These are phyloP conservation scores for Pyricularia sp. DNA, from an alignment of 2,329 filamentous ascomycete species.

Conservation along the genomic window DNA sequence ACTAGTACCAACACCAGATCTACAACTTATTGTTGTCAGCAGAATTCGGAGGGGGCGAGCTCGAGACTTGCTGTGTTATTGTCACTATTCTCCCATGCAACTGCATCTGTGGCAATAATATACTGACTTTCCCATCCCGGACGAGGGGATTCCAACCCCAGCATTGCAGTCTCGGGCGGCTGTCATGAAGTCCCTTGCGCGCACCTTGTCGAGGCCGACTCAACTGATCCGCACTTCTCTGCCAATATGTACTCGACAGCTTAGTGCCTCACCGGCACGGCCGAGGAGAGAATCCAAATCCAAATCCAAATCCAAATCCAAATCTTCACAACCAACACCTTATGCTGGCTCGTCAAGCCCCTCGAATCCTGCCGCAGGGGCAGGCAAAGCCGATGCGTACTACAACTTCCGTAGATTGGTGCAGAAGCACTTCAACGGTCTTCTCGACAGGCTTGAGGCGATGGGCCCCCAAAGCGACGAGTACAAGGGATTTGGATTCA, in stretches of 20 bases:
- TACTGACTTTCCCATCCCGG: not conserved
- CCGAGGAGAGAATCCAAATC: not conserved
- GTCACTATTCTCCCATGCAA: not conserved
- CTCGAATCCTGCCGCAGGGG: not conserved
- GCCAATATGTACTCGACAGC: not conserved
- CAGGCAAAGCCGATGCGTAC: conserved; percentile 12
- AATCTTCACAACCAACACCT: not conserved
- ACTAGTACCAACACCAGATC: not conserved
- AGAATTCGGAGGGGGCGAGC: not conserved
- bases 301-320: not conserved
- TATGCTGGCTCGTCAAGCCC: not conserved
- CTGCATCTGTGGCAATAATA: not conserved
- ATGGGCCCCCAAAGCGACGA: conserved; percentile 16
- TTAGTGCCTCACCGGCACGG: not conserved
- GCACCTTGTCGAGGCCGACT: not conserved
- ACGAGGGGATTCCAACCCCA: not conserved
- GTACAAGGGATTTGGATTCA: conserved; percentile 24
- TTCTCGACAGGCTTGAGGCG: conserved; percentile 20
- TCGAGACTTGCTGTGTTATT: not conserved
- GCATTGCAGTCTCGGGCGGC: not conserved
- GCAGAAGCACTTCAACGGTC: conserved; percentile 21
- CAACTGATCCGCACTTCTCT: not conserved
- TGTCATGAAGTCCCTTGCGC: conserved; percentile 2
- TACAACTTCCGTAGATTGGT: conserved; percentile 17
- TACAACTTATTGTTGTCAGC: not conserved